Evolutionary conservation across 2,329 filamentous ascomycete species (phyloP), one percentile per base, ranked within the genome.

Genomic region (Colletotrichum gloeosporioides): DNA sequence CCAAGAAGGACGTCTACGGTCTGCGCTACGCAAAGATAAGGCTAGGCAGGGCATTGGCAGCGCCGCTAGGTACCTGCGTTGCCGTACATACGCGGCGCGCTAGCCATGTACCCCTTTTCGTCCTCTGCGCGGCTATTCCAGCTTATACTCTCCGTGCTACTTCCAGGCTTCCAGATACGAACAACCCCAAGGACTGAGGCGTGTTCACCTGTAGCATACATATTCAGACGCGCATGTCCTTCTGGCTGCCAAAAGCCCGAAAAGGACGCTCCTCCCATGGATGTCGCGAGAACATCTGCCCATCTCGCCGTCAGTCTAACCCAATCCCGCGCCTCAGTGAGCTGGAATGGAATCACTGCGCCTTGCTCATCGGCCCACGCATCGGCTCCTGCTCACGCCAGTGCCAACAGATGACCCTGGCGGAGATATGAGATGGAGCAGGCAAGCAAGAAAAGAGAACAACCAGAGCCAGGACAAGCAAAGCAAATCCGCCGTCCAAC

Each of bases 271-370:
- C 27, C 6, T n/a, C n/a, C 55, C 62, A 39, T 39, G 69, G 39
- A 63, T 68, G 31, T 34, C 34, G 36, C 31, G 59, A 59, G 55
- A n/a, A 27, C 29, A 69, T 65, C 34, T 76, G 69, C 70, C 49
- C 64, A 76, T 66, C 64, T 12, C n/a, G 25, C 27, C 53, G 73
- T 61, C 57, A 61, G 64, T 39, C 49, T 65, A 65, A 66, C 34
- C 57, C 44, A 36, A 65, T 61, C 39, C 44, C n/a, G 22, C 55
- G 73, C 59, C 32, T 73, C 15, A 65, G 44, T 29, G 29, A 36
- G 59, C 70, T 73, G 59, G 27, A 59, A 73, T 76, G 73, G 69
- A 73, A 55, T 69, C 73, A 73, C 44, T 59, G 72, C 69, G 64
- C 64, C 59, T 59, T 65, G 64, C 27, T 13, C 27, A 69, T 76